Evolutionary conservation across 2,329 filamentous ascomycete genomes (phyloP).

Genomic region (Colletotrichum sp.): DNA sequence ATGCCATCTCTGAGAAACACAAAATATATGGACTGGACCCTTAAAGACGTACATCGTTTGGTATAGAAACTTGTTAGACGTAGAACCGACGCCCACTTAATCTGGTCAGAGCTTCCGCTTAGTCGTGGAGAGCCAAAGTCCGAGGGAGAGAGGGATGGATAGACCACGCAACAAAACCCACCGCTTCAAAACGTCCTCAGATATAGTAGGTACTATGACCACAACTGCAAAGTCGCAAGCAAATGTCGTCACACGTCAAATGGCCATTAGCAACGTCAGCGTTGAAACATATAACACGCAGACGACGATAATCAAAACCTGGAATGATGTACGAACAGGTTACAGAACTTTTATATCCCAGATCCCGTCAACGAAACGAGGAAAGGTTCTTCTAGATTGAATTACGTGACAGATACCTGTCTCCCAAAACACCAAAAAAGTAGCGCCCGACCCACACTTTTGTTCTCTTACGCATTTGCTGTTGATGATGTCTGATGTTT

Average conservation of each 20-base stretch:
- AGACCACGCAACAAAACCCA: not conserved
- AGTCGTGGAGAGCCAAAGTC: not conserved
- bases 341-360: not conserved
- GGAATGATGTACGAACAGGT: not conserved
- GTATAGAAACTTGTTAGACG: not conserved
- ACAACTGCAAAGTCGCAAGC: not conserved
- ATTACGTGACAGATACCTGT: not conserved
- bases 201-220: not conserved
- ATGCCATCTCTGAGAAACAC: not conserved
- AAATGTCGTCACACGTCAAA: not conserved
- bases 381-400: not conserved
- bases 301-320: not conserved
- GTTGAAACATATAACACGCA: not conserved
- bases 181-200: not conserved
- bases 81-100: not conserved
- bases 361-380: not conserved
- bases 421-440: not conserved
- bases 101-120: not conserved
- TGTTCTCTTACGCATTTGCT: not conserved
- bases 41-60: not conserved
- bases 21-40: not conserved
- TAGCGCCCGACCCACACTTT: not conserved
- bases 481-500: not conserved
- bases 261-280: not conserved
- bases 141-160: not conserved